Conservation (phyloP, 805 yeast species). For the Starmerella sirachaensis region DNA sequence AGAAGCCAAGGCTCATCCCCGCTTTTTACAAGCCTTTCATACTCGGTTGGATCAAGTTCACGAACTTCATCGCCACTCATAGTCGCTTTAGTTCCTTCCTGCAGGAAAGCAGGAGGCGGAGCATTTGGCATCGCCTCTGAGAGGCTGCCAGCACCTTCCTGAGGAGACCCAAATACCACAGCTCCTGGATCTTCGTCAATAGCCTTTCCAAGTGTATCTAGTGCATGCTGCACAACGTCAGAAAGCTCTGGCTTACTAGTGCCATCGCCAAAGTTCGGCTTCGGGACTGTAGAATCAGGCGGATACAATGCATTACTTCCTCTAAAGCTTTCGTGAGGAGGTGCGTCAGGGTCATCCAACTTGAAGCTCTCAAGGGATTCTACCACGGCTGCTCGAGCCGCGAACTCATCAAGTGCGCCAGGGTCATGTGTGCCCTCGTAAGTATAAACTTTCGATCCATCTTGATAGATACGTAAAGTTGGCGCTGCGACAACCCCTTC, state of each 20-base stretch:
- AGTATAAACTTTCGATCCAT: slow-evolving; percentile 11
- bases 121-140: too few relatives aligned
- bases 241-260: slow-evolving; percentile 7
- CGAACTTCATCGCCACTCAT: slow-evolving; percentile 28
- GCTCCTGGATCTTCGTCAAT: slow-evolving; percentile 19
- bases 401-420: slow-evolving; percentile 9
- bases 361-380: slow-evolving; percentile 7
- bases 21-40: slow-evolving; percentile 23
- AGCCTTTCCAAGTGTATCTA: slow-evolving; percentile 15
- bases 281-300: slow-evolving; percentile 9
- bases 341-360: slow-evolving; percentile 4
- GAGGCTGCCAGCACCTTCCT: slow-evolving; percentile 19
- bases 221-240: slow-evolving; percentile 19
- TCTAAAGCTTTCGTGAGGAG: slow-evolving; percentile 2
- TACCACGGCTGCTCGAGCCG: slow-evolving; percentile 7
- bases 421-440: slow-evolving; percentile 12
- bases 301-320: too few relatives aligned
- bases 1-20: slow-evolving; percentile 31
- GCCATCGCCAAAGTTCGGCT: slow-evolving; percentile 6
- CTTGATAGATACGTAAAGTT: slow-evolving; percentile 14
- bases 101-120: slow-evolving; percentile 15
- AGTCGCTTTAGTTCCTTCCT: slow-evolving; percentile 9
- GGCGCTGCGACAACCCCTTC: slow-evolving; percentile 13
- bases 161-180: slow-evolving; percentile 17
- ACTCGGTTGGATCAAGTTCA: slow-evolving; percentile 24